Evolutionary conservation across 257 asterid species (phyloP).

Genomic region (Rubia yunnanensis): DNA sequence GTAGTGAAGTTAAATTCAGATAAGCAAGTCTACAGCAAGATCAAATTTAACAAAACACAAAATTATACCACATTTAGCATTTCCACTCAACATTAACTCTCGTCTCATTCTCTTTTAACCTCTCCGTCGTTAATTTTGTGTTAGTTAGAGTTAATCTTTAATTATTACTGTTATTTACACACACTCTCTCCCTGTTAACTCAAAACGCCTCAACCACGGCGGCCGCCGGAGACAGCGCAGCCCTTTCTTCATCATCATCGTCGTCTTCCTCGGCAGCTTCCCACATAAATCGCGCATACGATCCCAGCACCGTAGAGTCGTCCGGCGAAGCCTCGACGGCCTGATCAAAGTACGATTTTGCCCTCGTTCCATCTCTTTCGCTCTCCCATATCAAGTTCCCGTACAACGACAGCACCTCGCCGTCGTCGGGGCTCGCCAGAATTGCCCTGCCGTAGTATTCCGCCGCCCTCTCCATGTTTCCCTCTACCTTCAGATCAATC

Average conservation of each 20-base stretch:
- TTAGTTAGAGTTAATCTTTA: background rate
- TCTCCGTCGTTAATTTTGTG: background rate
- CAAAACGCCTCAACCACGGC: slow-evolving; percentile 17
- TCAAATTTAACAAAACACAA: background rate
- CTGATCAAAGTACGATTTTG: slow-evolving; percentile 51
- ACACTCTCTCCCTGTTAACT: background rate
- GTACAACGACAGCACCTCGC: slow-evolving; percentile 51
- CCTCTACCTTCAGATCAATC: slow-evolving; percentile 40
- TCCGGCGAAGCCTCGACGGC: slow-evolving; percentile 60
- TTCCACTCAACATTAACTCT: background rate
- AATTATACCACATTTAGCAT: background rate
- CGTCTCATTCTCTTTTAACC: background rate
- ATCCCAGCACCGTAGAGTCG: slow-evolving; percentile 57
- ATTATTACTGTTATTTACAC: background rate
- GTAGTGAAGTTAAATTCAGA: background rate
- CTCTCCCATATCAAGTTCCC: slow-evolving; percentile 65
- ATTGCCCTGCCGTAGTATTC: slow-evolving; percentile 71
- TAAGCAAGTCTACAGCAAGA: background rate
- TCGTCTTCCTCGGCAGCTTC: slow-evolving; percentile 37
- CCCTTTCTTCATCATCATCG: background rate
- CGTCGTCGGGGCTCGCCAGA: slow-evolving; percentile 59
- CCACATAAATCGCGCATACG: slow-evolving; percentile 72
- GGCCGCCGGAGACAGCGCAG: background rate
- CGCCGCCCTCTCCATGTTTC: slow-evolving; percentile 54
- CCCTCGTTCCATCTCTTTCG: slow-evolving; percentile 48